A percentile compares a stretch with the other conserved stretches of the same genome.
phyloP scores from a whole-genome alignment of 1,139 yeast genomes.

The Yamadazyma aaseri region DNA sequence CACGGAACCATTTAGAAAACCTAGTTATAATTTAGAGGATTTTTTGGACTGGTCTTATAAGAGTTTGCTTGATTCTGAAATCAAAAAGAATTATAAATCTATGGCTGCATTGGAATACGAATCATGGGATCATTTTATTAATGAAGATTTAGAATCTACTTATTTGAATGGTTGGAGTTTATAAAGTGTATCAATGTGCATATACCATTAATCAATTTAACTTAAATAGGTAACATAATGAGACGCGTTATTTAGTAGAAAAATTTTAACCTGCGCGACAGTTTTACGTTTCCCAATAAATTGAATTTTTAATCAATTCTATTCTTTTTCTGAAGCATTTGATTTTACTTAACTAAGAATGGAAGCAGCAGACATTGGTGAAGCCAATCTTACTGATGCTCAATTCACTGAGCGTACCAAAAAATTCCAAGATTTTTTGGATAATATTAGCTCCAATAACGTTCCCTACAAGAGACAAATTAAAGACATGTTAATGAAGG shows the following conservation, averaged over 20 bases:
- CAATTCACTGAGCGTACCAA: constrained; percentile 79
- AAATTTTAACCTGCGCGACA: constrained; percentile 6
- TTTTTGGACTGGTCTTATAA: constrained; percentile 89
- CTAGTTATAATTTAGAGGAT: constrained; percentile 86
- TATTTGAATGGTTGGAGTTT: constrained; percentile 26
- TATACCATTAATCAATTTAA: constrained; percentile 15
- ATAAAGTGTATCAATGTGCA: neutral
- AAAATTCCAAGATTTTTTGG: constrained; percentile 85
- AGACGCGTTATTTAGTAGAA: constrained; percentile 31
- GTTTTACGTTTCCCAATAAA: neutral
- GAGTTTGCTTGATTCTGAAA: constrained; percentile 73
- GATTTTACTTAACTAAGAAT: constrained; percentile 1
- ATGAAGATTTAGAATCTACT: constrained; percentile 15
- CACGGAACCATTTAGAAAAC: constrained; percentile 86
- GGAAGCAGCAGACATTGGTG: constrained; percentile 10
- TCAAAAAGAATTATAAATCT: constrained; percentile 63
- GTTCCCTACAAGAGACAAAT: constrained; percentile 70
- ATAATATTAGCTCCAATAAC: constrained; percentile 39
- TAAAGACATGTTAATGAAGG: constrained; percentile 65
- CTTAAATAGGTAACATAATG: constrained; percentile 31
- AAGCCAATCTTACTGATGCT: constrained; percentile 31
- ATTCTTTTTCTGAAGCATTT: constrained; percentile 1
- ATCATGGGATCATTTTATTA: constrained; percentile 43
- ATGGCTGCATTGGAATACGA: constrained; percentile 83
- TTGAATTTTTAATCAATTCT: neutral